Base-by-base conservation (phyloP, 345 rosid species). In the Geranium brycei region DNA sequence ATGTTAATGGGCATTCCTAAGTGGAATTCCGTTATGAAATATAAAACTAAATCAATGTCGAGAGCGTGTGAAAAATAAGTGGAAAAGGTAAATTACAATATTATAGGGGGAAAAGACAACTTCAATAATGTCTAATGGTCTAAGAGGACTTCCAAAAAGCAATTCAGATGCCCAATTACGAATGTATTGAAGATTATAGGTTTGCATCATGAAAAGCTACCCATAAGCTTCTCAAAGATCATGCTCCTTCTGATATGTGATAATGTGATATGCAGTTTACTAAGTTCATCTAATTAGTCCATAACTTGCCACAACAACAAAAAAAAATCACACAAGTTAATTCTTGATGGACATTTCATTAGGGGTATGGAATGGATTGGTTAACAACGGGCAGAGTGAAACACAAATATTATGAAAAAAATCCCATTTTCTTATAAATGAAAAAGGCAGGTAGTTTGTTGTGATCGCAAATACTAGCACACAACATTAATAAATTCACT, bases 1-100 rank as follows among this genome's bases (percentile, higher is more conserved):
- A 16, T 13, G 18, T 62, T 66, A 62, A 7, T 2, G 58, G 32
- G 55, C 69, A 64, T 64, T 60, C 62, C 51, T 70, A 31, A 6
- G 31, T 23, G 57, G 62, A 12, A 18, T 67, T 63, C 58, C 32
- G 1, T 5, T 30, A 19, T 59, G 28, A 17, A 16, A 17, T 17
- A 35, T 6, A 17, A 57, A 64, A 56, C 13, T 47, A 47, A 47
- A 47, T 47, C 53, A 47, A 8, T 47, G 7, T 11, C 3, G 15
- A 6, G 15, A 47, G 14, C 11, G 14, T 47, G 53, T 8, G 15
- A 47, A 8, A 13, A 13, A 47, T 13, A 11, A 47, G 53, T 47
- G 53, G 53, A 47, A 47, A 47, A 47, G 53, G 13, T 8, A 8
- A 47, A 47, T 6, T 47, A 8, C 11, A 38, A 47, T 47, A 47